Evolutionary conservation across 2,329 filamentous ascomycete genomes (phyloP).

Genomic region (Teratosphaeriaceae sp.): DNA sequence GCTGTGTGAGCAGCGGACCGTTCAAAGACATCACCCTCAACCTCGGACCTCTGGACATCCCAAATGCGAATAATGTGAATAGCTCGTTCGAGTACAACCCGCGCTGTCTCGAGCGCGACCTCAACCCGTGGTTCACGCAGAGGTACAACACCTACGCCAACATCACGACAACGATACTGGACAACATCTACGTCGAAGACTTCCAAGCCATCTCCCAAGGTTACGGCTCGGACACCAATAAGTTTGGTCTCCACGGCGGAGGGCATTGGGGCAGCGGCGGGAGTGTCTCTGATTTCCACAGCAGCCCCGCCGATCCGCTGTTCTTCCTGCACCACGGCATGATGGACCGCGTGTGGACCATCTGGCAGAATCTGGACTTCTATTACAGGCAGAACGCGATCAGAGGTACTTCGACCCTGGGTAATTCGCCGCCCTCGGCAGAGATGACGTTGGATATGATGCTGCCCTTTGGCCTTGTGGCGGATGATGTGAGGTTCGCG

Average conservation of each 20-base stretch:
- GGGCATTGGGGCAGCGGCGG: conserved; percentile 45
- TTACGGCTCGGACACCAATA: conserved; percentile 22
- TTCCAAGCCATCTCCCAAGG: conserved; percentile 27
- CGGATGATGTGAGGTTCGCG: conserved; percentile 17
- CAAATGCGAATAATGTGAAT: conserved; percentile 24
- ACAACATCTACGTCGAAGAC: conserved; percentile 19
- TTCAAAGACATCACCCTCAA: conserved; percentile 40
- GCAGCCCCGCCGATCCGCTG: conserved; percentile 41
- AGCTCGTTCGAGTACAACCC: conserved; percentile 20
- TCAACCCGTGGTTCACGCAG: conserved; percentile 17
- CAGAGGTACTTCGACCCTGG: conserved; percentile 39
- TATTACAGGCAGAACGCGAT: conserved; percentile 33
- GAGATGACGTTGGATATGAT: conserved; percentile 41
- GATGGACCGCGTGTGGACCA: conserved; percentile 43
- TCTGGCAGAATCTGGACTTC: conserved; percentile 45
- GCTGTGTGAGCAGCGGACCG: conserved; percentile 47
- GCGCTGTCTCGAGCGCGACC: conserved; percentile 18
- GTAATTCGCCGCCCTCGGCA: conserved; percentile 37
- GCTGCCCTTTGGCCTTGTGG: conserved; percentile 29
- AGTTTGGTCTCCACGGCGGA: conserved; percentile 37
- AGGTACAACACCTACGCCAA: conserved; percentile 18
- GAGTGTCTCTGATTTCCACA: conserved; percentile 38
- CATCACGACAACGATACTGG: conserved; percentile 20
- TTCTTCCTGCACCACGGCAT: conserved; percentile 46
- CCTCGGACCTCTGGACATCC: conserved; percentile 25